phyloP scores from a whole-genome alignment of 495 filamentous ascomycete genomes.

The Penicillium atrosanguineum region DNA sequence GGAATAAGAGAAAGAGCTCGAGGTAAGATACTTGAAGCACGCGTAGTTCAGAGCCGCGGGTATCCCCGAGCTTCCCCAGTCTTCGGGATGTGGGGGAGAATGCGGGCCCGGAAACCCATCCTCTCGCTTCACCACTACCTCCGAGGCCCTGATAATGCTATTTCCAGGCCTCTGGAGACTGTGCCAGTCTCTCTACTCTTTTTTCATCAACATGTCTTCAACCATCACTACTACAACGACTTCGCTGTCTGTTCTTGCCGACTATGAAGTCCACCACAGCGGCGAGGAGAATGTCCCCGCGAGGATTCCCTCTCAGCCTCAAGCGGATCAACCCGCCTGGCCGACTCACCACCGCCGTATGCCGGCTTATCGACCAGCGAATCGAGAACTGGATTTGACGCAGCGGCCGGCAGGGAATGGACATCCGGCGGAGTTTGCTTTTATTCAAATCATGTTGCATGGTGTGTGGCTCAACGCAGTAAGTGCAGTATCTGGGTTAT shows the following conservation, averaged over 20 bases:
- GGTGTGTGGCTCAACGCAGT: constrained; percentile 54
- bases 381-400: constrained; percentile 38
- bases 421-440: constrained; percentile 37
- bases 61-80: constrained; percentile 1
- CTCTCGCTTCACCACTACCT: not conserved
- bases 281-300: constrained; percentile 9
- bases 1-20: not conserved
- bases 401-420: constrained; percentile 42
- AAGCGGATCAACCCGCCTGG: constrained; percentile 27
- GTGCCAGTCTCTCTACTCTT: not conserved
- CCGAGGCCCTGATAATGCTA: constrained; percentile 1
- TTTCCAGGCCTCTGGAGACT: not conserved
- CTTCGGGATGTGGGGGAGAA: constrained; percentile 32
- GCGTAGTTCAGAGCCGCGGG: too few species aligned
- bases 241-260: constrained; percentile 36
- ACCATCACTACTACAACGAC: constrained; percentile 33
- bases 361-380: constrained; percentile 48
- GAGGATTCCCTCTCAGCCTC: not conserved
- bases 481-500: constrained; percentile 23
- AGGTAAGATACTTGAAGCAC: not conserved
- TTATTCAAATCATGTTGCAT: constrained; percentile 52
- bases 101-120: constrained; percentile 6
- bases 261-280: constrained; percentile 50
- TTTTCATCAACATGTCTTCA: constrained; percentile 37
- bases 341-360: constrained; percentile 46